A percentile compares a stretch with the other conserved stretches of the same genome.
These are phyloP conservation scores for Solanum lycopersicoides DNA, from an alignment of 257 asterid genomes.

Conservation along the genomic window DNA sequence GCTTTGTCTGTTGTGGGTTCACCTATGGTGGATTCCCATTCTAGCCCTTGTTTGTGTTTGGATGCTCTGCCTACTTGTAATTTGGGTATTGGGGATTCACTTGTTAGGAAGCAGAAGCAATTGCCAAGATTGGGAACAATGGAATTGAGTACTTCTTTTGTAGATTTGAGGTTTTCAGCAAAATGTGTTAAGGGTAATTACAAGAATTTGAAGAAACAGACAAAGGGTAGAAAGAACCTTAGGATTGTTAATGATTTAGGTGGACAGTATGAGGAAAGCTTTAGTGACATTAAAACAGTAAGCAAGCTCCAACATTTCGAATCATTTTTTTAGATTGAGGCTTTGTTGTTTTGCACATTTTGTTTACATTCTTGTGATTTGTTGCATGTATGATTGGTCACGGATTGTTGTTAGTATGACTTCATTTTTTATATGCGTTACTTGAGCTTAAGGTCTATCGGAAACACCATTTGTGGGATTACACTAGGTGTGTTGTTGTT, in stretches of 20 bases:
- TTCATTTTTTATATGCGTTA: background rate
- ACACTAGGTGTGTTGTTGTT: background rate
- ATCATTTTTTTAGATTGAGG: background rate
- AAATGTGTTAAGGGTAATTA: slow-evolving; percentile 19
- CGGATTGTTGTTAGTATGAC: background rate
- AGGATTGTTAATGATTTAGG: slow-evolving; percentile 36
- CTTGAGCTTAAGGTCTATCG: background rate
- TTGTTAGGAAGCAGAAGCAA: slow-evolving; percentile 32
- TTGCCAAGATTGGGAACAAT: slow-evolving; percentile 19
- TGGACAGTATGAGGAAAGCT: slow-evolving; percentile 57
- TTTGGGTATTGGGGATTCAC: slow-evolving; percentile 32
- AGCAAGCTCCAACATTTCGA: background rate
- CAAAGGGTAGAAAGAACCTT: slow-evolving; percentile 26
- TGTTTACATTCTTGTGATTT: background rate
- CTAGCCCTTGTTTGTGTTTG: slow-evolving; percentile 36
- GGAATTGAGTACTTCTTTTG: slow-evolving; percentile 44
- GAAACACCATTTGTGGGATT: background rate
- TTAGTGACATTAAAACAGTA: slow-evolving; percentile 60
- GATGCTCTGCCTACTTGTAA: slow-evolving; percentile 33
- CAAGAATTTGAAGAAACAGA: slow-evolving; percentile 21
- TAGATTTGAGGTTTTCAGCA: slow-evolving; percentile 21
- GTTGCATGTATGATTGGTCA: background rate
- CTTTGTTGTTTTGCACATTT: background rate
- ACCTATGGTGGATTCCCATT: slow-evolving; percentile 35
- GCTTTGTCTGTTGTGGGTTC: slow-evolving; percentile 48